Evolutionary conservation across 1,139 yeast genomes (phyloP), one percentile per base, ranked within the genome.

Genomic region (Lodderomyces theae): DNA sequence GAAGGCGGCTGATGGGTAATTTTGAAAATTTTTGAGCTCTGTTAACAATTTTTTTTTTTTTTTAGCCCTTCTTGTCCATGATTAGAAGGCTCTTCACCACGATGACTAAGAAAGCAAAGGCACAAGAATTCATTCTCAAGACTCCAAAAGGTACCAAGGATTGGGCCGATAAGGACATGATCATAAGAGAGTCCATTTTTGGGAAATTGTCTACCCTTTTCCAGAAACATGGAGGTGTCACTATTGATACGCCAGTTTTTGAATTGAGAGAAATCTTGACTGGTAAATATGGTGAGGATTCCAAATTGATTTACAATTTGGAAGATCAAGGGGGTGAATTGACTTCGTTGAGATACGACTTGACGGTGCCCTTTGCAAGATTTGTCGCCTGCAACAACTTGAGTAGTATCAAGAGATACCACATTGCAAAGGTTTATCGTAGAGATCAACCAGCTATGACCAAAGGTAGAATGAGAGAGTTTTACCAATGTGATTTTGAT

Each of bases 371-470:
- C 41, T 92, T 92, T 68, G 98, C 98, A 10, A 78, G 98, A 61
- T 92, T 78, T 58, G 95, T 92, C 42, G 98, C 98, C 26, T 85
- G 88, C 84, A 92, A 92, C 70, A 88, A 87, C 56, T 77, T 92
- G 48, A 84, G 87, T 54, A 79, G 74, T 59, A 92, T 92, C 65
- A 92, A 92, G 69, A 78, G 98, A 60, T 92, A 82, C 64, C 98
- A 92, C 69, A 87, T 92, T 51, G 98, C 98, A 53, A 92, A 92
- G 66, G 98, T 92, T 41, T 92, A 92, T 68, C 80, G 98, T 69
- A 84, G 98, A 68, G 98, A 92, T 62, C 98, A 92, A 66, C 98
- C 98, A 5, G 98, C 98, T 12, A 92, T 92, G 98, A 90, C 97
- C 44, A 92, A 92, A 66, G 98, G 98, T 45, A 81, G 98, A 67